Evolutionary conservation across 2,329 filamentous ascomycete genomes (phyloP).

Genomic region (Pestalotiopsis sp.): DNA sequence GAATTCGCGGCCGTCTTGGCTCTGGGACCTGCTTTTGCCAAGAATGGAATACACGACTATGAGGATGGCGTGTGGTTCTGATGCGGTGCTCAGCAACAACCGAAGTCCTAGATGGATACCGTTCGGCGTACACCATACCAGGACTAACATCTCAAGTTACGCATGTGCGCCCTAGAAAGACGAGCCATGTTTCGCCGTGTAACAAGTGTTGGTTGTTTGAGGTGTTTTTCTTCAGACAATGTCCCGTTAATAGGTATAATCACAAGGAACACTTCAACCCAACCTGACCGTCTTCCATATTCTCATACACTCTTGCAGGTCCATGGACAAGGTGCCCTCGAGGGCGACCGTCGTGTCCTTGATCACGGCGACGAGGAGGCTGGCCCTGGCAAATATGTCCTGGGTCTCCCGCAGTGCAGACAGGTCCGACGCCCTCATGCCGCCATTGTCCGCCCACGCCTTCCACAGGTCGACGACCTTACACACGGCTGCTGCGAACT

Average conservation of each 20-base stretch:
- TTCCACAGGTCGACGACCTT: slow-evolving; percentile 54
- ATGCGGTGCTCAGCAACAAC: too few species aligned
- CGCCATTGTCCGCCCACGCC: slow-evolving; percentile 56
- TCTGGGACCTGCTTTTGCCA: too few species aligned
- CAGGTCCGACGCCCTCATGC: slow-evolving; percentile 51
- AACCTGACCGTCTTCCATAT: slow-evolving; percentile 56
- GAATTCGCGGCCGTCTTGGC: neutral
- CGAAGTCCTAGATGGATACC: too few species aligned
- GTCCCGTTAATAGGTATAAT: too few species aligned
- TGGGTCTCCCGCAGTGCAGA: slow-evolving; percentile 37
- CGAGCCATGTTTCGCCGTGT: too few species aligned
- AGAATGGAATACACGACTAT: too few species aligned
- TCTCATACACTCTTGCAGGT: slow-evolving; percentile 56
- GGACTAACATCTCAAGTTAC: too few species aligned
- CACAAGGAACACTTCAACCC: slow-evolving; percentile 33
- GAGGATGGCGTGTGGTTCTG: too few species aligned
- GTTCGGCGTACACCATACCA: too few species aligned
- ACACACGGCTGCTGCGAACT: slow-evolving; percentile 42
- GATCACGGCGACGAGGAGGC: slow-evolving; percentile 49
- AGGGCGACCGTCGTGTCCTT: slow-evolving; percentile 44
- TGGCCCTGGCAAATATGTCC: slow-evolving; percentile 48
- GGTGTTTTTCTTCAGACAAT: too few species aligned
- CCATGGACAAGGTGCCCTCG: slow-evolving; percentile 51
- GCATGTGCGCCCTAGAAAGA: too few species aligned
- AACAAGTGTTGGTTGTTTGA: too few species aligned